phyloP scores from a whole-genome alignment of 805 yeast genomes.

The Metschnikowia cerradonensis region DNA sequence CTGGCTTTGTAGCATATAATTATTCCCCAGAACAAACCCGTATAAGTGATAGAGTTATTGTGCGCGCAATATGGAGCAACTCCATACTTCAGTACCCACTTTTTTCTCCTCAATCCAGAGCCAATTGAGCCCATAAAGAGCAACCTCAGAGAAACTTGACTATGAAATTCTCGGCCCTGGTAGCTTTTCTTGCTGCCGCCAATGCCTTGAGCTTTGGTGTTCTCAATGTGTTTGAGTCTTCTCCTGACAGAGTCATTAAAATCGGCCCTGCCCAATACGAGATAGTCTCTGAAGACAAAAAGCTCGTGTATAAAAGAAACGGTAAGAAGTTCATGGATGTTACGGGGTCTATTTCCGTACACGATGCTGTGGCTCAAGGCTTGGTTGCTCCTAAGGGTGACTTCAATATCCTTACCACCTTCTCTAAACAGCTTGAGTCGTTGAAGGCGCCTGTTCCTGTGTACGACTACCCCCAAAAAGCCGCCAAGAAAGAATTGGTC shows the following conservation, averaged over 20 bases:
- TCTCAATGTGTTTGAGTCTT: background rate
- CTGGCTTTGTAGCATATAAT: no score
- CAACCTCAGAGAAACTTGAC: background rate
- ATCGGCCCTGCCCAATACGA: slow-evolving; percentile 29
- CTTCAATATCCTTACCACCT: slow-evolving; percentile 17
- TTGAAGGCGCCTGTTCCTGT: slow-evolving; percentile 24
- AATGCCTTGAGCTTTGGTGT: slow-evolving; percentile 14
- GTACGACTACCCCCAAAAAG: slow-evolving; percentile 52
- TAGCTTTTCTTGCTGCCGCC: slow-evolving; percentile 2
- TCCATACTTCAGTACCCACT: background rate
- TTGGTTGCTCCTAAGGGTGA: slow-evolving; percentile 15
- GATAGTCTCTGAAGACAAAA: slow-evolving; percentile 35
- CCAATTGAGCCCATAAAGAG: no score
- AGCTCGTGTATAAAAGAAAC: slow-evolving; percentile 31
- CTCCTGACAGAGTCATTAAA: slow-evolving; percentile 28
- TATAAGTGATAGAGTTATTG: no score
- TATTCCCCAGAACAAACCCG: no score
- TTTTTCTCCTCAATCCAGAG: background rate
- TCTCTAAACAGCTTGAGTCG: slow-evolving; percentile 25
- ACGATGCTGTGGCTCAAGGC: slow-evolving; percentile 31
- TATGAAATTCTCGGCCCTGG: slow-evolving; percentile 5
- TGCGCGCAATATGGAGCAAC: background rate
- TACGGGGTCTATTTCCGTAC: slow-evolving; percentile 44
- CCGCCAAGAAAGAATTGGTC: slow-evolving; percentile 37
- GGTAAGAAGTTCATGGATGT: slow-evolving; percentile 63